Evolutionary conservation across 2,329 filamentous ascomycete genomes (phyloP).

Genomic region (Arthrobotrys megalospora): DNA sequence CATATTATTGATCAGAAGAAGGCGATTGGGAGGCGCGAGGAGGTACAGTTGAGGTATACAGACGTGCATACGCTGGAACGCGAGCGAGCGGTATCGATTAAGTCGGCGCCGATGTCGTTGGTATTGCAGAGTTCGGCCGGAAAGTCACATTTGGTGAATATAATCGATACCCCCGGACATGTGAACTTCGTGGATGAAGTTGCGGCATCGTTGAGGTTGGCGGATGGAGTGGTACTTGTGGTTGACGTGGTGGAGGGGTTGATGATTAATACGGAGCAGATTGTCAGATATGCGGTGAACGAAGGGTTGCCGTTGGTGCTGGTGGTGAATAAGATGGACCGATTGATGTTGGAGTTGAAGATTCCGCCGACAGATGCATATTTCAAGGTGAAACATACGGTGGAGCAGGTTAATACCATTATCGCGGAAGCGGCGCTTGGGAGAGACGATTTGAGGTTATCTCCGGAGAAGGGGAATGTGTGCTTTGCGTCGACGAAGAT

Average conservation of each 20-base stretch:
- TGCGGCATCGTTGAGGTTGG: constrained; percentile 85
- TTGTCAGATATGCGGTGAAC: constrained; percentile 94
- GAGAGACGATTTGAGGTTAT: constrained; percentile 82
- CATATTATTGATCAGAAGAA: constrained; percentile 88
- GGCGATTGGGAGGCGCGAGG: constrained; percentile 68
- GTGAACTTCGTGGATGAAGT: constrained; percentile 99
- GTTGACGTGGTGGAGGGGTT: constrained; percentile 99
- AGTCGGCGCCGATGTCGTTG: constrained; percentile 93
- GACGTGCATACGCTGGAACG: constrained; percentile 91
- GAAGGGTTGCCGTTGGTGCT: constrained; percentile 90
- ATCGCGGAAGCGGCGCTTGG: constrained; percentile 91
- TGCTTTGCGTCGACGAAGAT: constrained; percentile 93
- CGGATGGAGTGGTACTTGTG: constrained; percentile 91
- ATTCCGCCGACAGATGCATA: constrained; percentile 95
- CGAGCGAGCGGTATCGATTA: constrained; percentile 90
- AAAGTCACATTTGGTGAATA: constrained; percentile 95
- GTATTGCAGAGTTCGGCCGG: constrained; percentile 88
- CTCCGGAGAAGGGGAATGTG: constrained; percentile 98
- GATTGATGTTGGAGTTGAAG: constrained; percentile 92
- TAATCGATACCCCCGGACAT: constrained; percentile 95
- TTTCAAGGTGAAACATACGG: constrained; percentile 98
- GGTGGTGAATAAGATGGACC: constrained; percentile 97
- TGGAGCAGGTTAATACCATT: constrained; percentile 96
- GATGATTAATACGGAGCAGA: constrained; percentile 96
- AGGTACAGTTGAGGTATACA: constrained; percentile 88